Evolutionary conservation across 2,329 filamentous ascomycete species (phyloP).

Genomic region (Sarocladium kiliense): DNA sequence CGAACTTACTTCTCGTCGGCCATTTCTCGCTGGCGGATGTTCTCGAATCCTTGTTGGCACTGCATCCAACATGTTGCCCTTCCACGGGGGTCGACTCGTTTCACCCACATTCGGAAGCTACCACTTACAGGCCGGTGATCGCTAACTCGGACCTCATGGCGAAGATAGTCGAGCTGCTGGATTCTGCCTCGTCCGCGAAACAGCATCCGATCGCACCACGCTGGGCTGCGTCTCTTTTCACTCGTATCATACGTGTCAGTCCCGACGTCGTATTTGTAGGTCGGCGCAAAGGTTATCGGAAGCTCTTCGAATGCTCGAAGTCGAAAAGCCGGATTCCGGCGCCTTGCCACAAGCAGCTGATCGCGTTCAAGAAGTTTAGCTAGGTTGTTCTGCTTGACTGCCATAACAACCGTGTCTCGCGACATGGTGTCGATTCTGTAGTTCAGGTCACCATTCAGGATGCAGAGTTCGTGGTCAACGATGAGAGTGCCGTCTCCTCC

Average conservation of each 20-base stretch:
- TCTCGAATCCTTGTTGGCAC: constrained; percentile 70
- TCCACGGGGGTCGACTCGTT: constrained; percentile 67
- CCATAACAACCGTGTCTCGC: constrained; percentile 84
- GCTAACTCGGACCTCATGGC: constrained; percentile 85
- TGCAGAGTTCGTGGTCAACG: constrained; percentile 94
- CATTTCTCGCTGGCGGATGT: constrained; percentile 62
- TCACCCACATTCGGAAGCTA: constrained; percentile 75
- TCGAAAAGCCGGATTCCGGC: constrained; percentile 84
- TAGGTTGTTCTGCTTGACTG: constrained; percentile 76
- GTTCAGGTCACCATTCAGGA: constrained; percentile 93
- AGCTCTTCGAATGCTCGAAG: constrained; percentile 86
- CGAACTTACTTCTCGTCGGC: constrained; percentile 70
- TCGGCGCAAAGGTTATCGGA: constrained; percentile 87
- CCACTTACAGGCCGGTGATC: constrained; percentile 93
- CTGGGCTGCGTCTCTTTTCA: constrained; percentile 89
- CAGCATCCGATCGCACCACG: constrained; percentile 94
- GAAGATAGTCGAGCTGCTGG: constrained; percentile 79
- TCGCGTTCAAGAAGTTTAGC: constrained; percentile 85
- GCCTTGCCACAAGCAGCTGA: constrained; percentile 82
- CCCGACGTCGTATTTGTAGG: constrained; percentile 97
- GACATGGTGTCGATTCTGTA: constrained; percentile 98
- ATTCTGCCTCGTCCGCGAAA: constrained; percentile 77
- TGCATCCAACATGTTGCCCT: constrained; percentile 64
- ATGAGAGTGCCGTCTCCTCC: constrained; percentile 96
- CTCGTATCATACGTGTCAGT: constrained; percentile 91